Conservation (phyloP, 73 alveolate species). For the Paramecium sonneborni region DNA sequence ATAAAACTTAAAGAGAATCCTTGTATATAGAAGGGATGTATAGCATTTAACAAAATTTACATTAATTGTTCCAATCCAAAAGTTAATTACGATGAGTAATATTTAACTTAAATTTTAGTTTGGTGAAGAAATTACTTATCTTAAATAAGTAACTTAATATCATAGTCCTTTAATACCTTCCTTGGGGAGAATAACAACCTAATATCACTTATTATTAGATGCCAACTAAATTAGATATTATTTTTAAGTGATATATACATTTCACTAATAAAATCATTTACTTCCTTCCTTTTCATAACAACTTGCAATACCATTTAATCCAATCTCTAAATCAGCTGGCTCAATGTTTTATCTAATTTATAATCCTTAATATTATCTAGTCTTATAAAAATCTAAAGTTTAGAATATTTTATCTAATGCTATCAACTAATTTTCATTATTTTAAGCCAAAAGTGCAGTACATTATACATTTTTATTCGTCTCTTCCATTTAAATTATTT, state of each 20-base stretch:
- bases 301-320: neutral
- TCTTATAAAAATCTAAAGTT: neutral
- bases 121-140: neutral
- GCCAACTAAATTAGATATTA: neutral
- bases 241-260: neutral
- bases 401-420: neutral
- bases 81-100: slow-evolving; percentile 38
- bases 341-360: neutral
- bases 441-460: neutral
- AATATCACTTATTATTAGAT: neutral
- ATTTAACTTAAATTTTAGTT: neutral
- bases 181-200: neutral
- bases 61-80: neutral
- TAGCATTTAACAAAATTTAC: neutral
- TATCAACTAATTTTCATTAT: neutral
- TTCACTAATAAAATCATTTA: neutral
- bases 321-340: neutral
- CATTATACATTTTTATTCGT: neutral
- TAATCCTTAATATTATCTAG: neutral
- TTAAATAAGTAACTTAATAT: neutral
- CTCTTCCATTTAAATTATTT: neutral
- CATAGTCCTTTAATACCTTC: neutral
- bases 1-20: slow-evolving; percentile 39
- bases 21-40: neutral
- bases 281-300: neutral